These are phyloP conservation scores for Ceratocystis smalleyi DNA, from an alignment of 2,329 filamentous ascomycete genomes.

Conservation along the genomic window DNA sequence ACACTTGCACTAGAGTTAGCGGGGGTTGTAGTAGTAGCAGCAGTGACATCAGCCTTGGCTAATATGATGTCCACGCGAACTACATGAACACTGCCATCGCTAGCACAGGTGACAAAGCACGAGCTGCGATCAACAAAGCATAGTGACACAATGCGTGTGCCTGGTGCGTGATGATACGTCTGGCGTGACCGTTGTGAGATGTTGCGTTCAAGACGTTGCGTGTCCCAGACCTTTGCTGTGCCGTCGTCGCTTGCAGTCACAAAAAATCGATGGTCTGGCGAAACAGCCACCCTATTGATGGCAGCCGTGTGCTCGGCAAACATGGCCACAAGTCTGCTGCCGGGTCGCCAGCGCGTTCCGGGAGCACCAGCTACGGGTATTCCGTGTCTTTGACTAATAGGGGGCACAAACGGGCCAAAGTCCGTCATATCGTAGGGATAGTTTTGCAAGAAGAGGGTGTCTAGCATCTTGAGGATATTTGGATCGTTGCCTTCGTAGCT, in stretches of 20 bases:
- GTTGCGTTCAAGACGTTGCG: conserved; percentile 75
- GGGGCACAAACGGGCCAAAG: conserved; percentile 48
- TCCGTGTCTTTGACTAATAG: conserved; percentile 31
- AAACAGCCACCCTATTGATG: conserved; percentile 65
- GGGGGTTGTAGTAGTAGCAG: not conserved
- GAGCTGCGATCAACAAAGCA: conserved; percentile 91
- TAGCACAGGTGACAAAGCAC: conserved; percentile 80
- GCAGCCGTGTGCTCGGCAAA: conserved; percentile 76
- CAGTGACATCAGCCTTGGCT: conserved; percentile 18
- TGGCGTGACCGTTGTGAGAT: conserved; percentile 75
- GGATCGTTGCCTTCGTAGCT: conserved; percentile 72
- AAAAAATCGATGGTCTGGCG: conserved; percentile 89
- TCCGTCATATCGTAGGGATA: conserved; percentile 50
- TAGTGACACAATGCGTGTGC: conserved; percentile 60
- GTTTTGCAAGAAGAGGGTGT: conserved; percentile 67
- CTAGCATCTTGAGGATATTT: conserved; percentile 54
- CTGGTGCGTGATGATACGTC: conserved; percentile 60
- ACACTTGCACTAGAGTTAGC: conserved; percentile 31
- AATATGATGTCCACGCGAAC: conserved; percentile 51
- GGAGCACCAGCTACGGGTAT: conserved; percentile 30
- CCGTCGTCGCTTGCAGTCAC: conserved; percentile 87
- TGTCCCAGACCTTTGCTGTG: conserved; percentile 84
- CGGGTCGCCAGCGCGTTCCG: conserved; percentile 52
- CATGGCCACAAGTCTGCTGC: conserved; percentile 69
- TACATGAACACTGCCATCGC: conserved; percentile 77